phyloP scores from a whole-genome alignment of 2,329 filamentous ascomycete species.

The Cercospora brassicicola region DNA sequence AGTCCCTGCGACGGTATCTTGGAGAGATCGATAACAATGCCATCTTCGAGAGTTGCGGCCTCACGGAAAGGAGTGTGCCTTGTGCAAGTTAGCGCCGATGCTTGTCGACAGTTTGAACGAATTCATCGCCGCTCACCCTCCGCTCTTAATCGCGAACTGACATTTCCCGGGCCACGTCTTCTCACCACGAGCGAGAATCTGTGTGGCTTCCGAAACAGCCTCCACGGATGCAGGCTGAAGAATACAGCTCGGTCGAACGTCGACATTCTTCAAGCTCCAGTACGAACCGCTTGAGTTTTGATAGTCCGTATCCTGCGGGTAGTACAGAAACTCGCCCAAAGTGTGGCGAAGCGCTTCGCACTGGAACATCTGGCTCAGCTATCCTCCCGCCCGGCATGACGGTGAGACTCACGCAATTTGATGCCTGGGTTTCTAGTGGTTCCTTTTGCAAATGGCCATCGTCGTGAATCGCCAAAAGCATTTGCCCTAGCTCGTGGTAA shows the following conservation, averaged over 20 bases:
- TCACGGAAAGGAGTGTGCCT: conserved; percentile 6
- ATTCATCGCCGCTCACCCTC: not conserved
- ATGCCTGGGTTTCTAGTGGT: not conserved
- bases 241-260: not conserved
- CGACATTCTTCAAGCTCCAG: not conserved
- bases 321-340: not conserved
- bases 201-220: not conserved
- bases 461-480: not conserved
- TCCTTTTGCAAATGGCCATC: not conserved
- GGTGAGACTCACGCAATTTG: not conserved
- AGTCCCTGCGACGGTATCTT: conserved; percentile 22
- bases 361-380: not conserved
- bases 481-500: not conserved
- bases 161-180: not conserved
- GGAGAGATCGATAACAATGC: conserved; percentile 30
- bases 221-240: not conserved
- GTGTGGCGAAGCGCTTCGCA: not conserved
- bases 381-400: not conserved
- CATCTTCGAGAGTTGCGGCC: conserved; percentile 28
- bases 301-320: not conserved
- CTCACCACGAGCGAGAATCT: not conserved
- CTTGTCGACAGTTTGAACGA: not conserved
- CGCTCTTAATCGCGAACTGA: not conserved
- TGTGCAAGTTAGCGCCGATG: not conserved
- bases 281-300: not conserved